These are phyloP conservation scores for Starmera pachycereana DNA, from an alignment of 805 yeast species.

Conservation along the genomic window DNA sequence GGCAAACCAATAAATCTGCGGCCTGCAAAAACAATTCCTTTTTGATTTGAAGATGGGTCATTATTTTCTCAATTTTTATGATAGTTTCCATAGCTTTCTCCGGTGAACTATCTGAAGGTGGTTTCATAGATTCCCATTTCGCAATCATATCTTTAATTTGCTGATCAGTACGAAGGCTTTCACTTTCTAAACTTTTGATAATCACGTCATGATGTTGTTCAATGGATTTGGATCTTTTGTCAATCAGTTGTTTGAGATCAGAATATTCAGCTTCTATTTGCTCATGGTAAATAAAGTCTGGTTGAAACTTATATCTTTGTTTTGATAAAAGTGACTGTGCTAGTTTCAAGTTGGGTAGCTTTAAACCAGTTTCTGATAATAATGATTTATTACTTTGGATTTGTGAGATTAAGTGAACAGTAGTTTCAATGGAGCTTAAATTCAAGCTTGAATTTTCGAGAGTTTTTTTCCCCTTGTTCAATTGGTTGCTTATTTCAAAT, in stretches of 20 bases:
- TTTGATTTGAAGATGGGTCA: constrained; percentile 5
- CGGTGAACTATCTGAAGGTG: constrained; percentile 23
- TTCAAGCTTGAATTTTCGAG: constrained; percentile 28
- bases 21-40: constrained; percentile 21
- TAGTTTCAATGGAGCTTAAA: constrained; percentile 27
- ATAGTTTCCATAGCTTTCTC: constrained; percentile 28
- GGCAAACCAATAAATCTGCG: constrained; percentile 22
- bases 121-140: constrained; percentile 40
- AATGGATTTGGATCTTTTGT: constrained; percentile 26
- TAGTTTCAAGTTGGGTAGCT: constrained; percentile 5
- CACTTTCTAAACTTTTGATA: constrained; percentile 29
- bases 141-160: constrained; percentile 14
- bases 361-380: constrained; percentile 1
- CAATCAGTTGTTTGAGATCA: constrained; percentile 29
- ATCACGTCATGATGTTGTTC: constrained; percentile 32
- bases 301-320: constrained; percentile 36
- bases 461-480: constrained; percentile 23
- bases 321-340: constrained; percentile 31
- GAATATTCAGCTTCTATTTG: constrained; percentile 45
- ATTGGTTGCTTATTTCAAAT: constrained; percentile 18
- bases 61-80: constrained; percentile 16
- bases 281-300: constrained; percentile 50
- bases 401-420: constrained; percentile 27
- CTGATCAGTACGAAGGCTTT: constrained; percentile 23
- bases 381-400: constrained; percentile 23